phyloP scores from a whole-genome alignment of 106 monocot species.

The Acanthochlamys bracteata region DNA sequence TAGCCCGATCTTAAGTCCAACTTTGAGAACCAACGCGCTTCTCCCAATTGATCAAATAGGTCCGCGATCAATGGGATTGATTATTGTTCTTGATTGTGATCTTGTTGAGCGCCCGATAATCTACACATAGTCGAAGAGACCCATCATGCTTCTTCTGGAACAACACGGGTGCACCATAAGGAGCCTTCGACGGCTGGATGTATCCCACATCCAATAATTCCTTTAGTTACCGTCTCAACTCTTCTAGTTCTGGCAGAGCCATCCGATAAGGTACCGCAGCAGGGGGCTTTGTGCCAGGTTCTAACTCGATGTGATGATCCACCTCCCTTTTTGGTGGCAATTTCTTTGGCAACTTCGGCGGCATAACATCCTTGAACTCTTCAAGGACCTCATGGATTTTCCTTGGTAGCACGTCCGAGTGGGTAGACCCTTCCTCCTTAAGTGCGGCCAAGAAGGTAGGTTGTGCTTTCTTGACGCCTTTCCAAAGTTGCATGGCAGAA shows the following conservation, averaged over 20 bases:
- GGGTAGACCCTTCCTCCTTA: no score
- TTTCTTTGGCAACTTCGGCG: background rate
- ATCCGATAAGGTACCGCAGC: background rate
- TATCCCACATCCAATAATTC: background rate
- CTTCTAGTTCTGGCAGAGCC: background rate
- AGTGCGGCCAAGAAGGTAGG: no score
- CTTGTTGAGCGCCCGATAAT: background rate
- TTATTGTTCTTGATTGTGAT: background rate
- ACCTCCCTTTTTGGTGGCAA: background rate
- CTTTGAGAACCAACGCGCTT: background rate
- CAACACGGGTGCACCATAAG: constrained; percentile 3
- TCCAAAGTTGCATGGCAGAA: no score
- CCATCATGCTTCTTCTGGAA: constrained; percentile 13
- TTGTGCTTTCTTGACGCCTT: no score
- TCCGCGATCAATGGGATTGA: background rate
- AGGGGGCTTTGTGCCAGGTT: background rate
- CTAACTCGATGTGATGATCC: background rate
- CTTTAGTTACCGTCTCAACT: constrained; percentile 1
- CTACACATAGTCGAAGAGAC: background rate
- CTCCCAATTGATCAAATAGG: background rate
- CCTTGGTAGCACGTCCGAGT: no score
- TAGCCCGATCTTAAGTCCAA: constrained; percentile 6
- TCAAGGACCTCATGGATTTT: background rate
- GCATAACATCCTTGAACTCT: background rate
- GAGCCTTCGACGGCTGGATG: background rate